Evolutionary conservation across 176 grass and related monocot species (phyloP).

Genomic region (Eragrostis nindensis): DNA sequence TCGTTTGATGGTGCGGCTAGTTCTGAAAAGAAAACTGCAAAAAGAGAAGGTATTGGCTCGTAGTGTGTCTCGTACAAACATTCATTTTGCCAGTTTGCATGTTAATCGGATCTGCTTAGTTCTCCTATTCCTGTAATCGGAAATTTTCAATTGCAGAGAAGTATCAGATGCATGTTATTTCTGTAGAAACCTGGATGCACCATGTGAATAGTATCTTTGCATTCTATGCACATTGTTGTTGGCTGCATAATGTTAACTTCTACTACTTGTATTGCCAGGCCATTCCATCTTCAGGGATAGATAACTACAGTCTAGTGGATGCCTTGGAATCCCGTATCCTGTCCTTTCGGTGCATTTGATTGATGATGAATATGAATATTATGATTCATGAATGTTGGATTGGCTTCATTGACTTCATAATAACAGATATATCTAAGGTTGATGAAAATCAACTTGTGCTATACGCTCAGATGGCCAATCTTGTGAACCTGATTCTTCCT

Average conservation of each 20-base stretch:
- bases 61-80: not conserved
- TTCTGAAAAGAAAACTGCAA: slow-evolving; percentile 69
- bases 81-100: not conserved
- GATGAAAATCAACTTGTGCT: slow-evolving; percentile 77
- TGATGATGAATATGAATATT: not conserved
- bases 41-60: slow-evolving; percentile 58
- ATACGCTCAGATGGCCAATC: slow-evolving; percentile 95
- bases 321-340: slow-evolving; percentile 93
- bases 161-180: slow-evolving; percentile 2
- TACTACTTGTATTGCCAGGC: slow-evolving; percentile 52
- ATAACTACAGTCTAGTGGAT: slow-evolving; percentile 74
- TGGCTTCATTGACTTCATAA: slow-evolving; percentile 47
- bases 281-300: slow-evolving; percentile 65
- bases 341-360: slow-evolving; percentile 26
- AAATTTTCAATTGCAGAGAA: not conserved
- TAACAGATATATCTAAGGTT: slow-evolving; percentile 72
- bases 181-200: not conserved
- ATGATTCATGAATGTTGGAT: slow-evolving; percentile 32
- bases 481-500: slow-evolving; percentile 77
- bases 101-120: not conserved
- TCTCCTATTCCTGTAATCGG: not conserved
- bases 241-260: slow-evolving; percentile 20
- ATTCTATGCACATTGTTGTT: not conserved
- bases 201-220: not conserved
- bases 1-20: slow-evolving; percentile 70